Conservation (phyloP, 371 early-diverging fungal genomes). For the Chytridium lagenaria region DNA sequence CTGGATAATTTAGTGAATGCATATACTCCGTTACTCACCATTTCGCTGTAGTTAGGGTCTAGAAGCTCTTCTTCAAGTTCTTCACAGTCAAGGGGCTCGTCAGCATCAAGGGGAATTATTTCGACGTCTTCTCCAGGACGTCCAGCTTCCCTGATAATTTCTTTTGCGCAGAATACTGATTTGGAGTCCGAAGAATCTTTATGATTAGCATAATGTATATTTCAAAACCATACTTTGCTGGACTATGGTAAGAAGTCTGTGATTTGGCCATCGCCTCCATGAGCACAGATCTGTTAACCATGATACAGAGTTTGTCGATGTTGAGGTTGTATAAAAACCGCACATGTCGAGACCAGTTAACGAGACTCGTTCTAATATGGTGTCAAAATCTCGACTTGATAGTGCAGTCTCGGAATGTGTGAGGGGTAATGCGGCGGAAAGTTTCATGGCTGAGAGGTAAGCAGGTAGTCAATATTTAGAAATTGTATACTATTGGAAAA, state of each 20-base stretch:
- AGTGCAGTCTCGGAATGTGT: not conserved
- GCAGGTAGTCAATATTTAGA: no score
- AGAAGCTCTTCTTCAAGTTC: not conserved
- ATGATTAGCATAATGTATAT: not conserved
- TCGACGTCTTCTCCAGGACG: not conserved
- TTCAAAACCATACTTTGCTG: not conserved
- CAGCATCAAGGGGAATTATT: not conserved
- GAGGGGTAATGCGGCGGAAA: not conserved
- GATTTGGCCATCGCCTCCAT: not conserved
- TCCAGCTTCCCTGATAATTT: not conserved
- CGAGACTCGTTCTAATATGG: not conserved
- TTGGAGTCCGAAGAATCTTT: not conserved
- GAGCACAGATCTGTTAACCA: not conserved
- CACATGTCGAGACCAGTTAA: not conserved
- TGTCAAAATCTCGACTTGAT: not conserved
- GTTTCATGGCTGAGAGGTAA: slow-evolving; percentile 2
- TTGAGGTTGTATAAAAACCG: not conserved
- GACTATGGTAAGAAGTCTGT: not conserved
- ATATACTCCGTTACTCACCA: not conserved
- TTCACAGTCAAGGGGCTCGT: not conserved
- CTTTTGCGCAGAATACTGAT: not conserved
- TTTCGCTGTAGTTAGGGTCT: not conserved
- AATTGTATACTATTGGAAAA: no score
- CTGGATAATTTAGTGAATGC: not conserved
- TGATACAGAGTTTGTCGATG: not conserved